These are phyloP conservation scores for Backusella mclennaniae DNA, from an alignment of 192 early-diverging fungal species.

Conservation along the genomic window DNA sequence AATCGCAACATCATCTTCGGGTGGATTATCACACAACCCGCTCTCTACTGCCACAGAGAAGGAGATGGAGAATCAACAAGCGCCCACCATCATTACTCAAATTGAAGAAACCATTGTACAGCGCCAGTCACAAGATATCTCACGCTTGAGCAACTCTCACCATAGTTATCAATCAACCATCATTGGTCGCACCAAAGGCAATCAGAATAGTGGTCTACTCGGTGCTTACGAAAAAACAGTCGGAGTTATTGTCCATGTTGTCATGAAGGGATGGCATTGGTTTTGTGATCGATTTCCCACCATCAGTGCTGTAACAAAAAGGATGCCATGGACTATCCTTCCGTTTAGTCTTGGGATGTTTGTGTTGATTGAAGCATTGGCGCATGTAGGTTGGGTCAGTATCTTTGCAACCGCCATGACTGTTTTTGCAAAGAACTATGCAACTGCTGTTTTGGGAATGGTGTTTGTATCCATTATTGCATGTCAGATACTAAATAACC, in stretches of 20 bases:
- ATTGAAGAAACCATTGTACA: neutral
- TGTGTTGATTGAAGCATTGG: conserved; percentile 76
- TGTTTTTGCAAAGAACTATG: conserved; percentile 48
- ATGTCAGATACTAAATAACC: conserved; percentile 80
- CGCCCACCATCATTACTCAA: neutral
- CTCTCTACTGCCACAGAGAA: neutral
- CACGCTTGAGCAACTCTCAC: neutral
- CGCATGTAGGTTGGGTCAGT: conserved; percentile 64
- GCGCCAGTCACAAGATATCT: neutral
- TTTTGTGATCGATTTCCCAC: conserved; percentile 46
- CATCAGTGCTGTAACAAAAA: conserved; percentile 42
- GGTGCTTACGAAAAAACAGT: neutral
- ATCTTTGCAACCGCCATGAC: conserved; percentile 61
- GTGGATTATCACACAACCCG: neutral
- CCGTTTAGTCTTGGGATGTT: conserved; percentile 88
- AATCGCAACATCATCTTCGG: neutral
- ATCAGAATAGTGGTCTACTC: neutral
- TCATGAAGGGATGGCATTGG: neutral
- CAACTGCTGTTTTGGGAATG: conserved; percentile 59
- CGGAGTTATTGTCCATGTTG: neutral
- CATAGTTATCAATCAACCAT: neutral
- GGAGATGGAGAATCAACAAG: neutral
- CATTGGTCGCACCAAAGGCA: neutral
- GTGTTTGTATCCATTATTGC: conserved; percentile 61
- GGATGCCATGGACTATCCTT: conserved; percentile 76